Evolutionary conservation across 768 basidiomycete genomes (phyloP), one percentile per base, ranked within the genome.

Genomic region (Amanita subjunquillea): DNA sequence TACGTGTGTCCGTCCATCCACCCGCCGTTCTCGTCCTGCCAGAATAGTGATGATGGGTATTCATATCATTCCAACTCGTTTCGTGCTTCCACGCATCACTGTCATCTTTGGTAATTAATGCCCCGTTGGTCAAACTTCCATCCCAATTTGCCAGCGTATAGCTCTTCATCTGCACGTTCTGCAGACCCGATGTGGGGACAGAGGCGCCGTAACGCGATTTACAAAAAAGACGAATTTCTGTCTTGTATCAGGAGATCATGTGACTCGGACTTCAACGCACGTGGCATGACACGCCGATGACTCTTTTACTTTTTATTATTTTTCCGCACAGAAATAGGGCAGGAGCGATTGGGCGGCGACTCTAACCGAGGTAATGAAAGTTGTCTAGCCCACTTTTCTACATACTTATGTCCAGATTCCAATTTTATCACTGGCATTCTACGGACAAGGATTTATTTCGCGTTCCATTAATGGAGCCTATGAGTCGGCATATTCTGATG

Each of bases 91-190:
- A 22, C 5, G 45, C 22, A 13, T 34, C 5, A 45, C 37, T 27
- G 40, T 25, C 29, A 34, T 12, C 12, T 32, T 25, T 42, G 30
- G 29, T 17, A 10, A 13, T 44, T 20, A 20, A 25, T 40, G 17
- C 25, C 13, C 53, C 34, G 23, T 50, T 44, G 23, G 48, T 51
- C 10, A 53, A 27, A 34, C 43, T 54, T 36, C 59, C 59, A 57
- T 59, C 59, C 58, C 61, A 62, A 36, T 62, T 60, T 6, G 48
- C 55, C 22, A 62, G 47, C 30, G 57, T 62, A 41, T 58, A 60
- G 58, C 59, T 62, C 50, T 48, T 55, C 51, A 57, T 60, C 57
- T 29, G 36, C 41, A 32, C 38, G 22, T 30, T 32, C 10, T 17
- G 20, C 23, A 25, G 40, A 20, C 23, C 6, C 15, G 22, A 46